Percentiles rank a stretch among this genome's conserved stretches.
These are phyloP conservation scores for Penicillium sp. DNA, from an alignment of 2,329 filamentous ascomycete species.

Conservation along the genomic window DNA sequence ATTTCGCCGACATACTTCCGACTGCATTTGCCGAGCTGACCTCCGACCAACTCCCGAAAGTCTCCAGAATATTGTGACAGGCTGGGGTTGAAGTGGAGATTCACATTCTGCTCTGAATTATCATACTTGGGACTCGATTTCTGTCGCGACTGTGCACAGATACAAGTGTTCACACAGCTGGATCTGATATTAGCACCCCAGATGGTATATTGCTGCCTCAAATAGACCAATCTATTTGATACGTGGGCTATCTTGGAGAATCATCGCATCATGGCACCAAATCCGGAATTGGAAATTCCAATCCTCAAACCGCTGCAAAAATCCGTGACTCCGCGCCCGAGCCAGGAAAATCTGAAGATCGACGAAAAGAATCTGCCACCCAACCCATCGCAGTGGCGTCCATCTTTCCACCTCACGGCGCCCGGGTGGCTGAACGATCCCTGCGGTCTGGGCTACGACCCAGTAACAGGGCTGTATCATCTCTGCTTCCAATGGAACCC, in stretches of 20 bases:
- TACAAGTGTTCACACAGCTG: no score
- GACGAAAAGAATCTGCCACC: background rate
- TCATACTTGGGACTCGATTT: no score
- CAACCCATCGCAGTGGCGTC: constrained; percentile 20
- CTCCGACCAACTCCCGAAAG: constrained; percentile 20
- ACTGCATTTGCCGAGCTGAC: constrained; percentile 7
- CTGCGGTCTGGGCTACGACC: constrained; percentile 45
- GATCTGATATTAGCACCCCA: background rate
- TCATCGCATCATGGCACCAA: background rate
- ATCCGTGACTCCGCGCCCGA: background rate
- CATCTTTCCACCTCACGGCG: constrained; percentile 40
- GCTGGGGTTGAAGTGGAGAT: no score
- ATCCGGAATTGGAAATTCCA: background rate
- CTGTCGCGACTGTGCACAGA: background rate
- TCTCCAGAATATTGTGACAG: no score
- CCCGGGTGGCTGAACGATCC: constrained; percentile 50
- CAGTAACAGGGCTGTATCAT: constrained; percentile 42
- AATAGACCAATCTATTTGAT: background rate
- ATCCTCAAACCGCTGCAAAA: background rate
- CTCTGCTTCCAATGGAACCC: constrained; percentile 49
- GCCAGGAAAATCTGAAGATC: background rate
- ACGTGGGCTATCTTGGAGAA: background rate
- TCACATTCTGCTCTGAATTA: no score
- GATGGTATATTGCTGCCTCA: background rate
- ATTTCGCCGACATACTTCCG: constrained; percentile 26